Base-by-base conservation (phyloP, 2,329 filamentous ascomycete genomes). In the Didymella pinodella region DNA sequence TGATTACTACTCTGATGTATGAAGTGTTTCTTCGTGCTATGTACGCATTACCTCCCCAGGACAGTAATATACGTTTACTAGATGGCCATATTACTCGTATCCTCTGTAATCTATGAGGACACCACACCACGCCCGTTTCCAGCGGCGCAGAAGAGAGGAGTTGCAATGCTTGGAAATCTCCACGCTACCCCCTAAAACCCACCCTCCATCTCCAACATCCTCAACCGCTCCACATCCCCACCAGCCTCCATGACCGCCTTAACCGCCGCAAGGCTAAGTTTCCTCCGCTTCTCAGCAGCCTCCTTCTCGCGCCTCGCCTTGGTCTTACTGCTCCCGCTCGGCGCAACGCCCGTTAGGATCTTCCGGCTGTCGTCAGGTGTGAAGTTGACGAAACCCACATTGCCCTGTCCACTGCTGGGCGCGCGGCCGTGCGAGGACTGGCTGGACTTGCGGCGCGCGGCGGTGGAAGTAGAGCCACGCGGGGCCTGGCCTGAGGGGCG, bases 221-320 rank as follows among this genome's bases (percentile, higher is more conserved):
- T 76, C 64, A 84, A 66, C 48, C 71, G 72, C 43, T 76, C 76
- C 31, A 83, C 55, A 74, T 93, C 88, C 2, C 90, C 91, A 1
- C 90, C 90, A 0, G 88, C 90, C 11, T 88, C 89, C 54, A 85
- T 81, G 0, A 93, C 86, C 8, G 88, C 89, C 75, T 86, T 86
- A 63, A 89, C 78, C 29, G 90, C 88, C 7, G 87, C 87, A 75
- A 91, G 86, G 69, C 85, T 88, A 54, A 93, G 73, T 73, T 85
- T 84, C 66, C 88, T 80, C 68, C 91, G 83, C 77, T 89, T 88
- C 72, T 97, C 94, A 52, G 85, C 83, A 1, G 92, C 92, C 80
- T 97, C 94, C 75, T 92, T 90, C 77, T 98, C 94, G 49, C 95
- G 82, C 54, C 93, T 82, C n/a, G 92, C 92, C 75, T 97, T 97